Evolutionary conservation across 306 rosid species (phyloP).

Genomic region (Quercus mongolica): DNA sequence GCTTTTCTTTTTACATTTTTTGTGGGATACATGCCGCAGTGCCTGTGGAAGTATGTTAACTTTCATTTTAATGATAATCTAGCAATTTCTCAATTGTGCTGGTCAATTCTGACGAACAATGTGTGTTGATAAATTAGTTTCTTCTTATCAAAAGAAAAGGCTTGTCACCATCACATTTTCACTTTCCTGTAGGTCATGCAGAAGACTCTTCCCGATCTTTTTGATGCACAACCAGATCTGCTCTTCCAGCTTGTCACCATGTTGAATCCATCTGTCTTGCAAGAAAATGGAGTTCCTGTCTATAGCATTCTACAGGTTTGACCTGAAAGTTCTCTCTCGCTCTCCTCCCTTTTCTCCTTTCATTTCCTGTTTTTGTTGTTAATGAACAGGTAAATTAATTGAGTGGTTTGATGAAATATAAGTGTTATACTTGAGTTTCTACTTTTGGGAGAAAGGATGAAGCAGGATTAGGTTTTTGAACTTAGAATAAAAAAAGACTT

Average conservation of each 20-base stretch:
- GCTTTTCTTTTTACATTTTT: neutral
- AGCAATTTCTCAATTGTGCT: neutral
- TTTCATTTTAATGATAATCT: neutral
- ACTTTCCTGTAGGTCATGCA: conserved; percentile 79
- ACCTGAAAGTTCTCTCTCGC: conserved; percentile 10
- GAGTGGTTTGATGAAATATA: neutral
- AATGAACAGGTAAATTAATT: neutral
- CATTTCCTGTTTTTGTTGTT: neutral
- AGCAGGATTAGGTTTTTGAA: neutral
- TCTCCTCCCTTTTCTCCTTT: neutral
- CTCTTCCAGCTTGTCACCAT: conserved; percentile 98
- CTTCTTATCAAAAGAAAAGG: neutral
- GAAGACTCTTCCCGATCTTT: conserved; percentile 94
- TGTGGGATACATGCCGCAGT: neutral
- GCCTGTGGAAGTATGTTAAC: neutral
- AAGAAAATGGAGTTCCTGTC: conserved; percentile 84
- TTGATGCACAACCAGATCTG: conserved; percentile 94
- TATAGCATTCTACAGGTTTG: conserved; percentile 83
- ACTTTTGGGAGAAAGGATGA: neutral
- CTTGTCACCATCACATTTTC: neutral
- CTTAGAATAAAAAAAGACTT: neutral
- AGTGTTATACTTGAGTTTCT: neutral
- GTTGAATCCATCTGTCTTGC: conserved; percentile 96
- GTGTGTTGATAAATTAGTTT: neutral
- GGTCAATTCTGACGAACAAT: neutral